Base-by-base conservation (phyloP, 768 basidiomycete genomes). In the Tylopilus sp. region DNA sequence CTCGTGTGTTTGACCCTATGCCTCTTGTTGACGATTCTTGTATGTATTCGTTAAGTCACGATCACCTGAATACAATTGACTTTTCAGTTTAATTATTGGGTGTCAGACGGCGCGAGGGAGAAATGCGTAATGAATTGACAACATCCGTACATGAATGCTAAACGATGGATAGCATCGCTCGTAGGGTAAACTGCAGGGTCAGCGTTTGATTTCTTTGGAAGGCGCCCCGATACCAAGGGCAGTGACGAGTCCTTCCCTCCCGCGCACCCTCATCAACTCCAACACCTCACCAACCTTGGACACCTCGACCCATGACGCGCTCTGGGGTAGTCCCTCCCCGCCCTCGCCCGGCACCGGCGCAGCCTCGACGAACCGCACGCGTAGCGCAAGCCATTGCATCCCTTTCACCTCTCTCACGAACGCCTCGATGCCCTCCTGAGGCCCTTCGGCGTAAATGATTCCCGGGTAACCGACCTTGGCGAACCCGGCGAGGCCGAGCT, bases 351-450 rank as follows among this genome's bases (percentile, higher is more conserved):
- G 31, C 6, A 22, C 21, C 19, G n/a, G 31, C 4, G 25, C 28
- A 14, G 77, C 71, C 59, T 86, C 84, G 19, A 83, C 63, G 59
- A 87, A 85, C 22, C 87, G 68, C 6, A 86, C 69, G 50, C 78
- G 75, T 55, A 89, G 67, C 11, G 87, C 87, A 1, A 89, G 72
- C 89, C 88, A 90, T 61, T 89, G 85, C 87, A 89, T 87, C 19
- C 74, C 77, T 63, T 85, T 87, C 50, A 89, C 78, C 47, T 84
- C 85, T 19, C 64, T 70, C 1, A 86, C 79, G 58, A 88, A 88
- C 58, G 84, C 82, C 60, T 84, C 78, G 34, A 45, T 36, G 8
- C 9, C 28, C 7, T 24, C 51, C 1, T 12, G 42, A 1, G 21
- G 36, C 0, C 51, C 44, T 9, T 45, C 36, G 16, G 22, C 36